Evolutionary conservation across 2,329 filamentous ascomycete species (phyloP).

Genomic region (Alternaria gansuensis): DNA sequence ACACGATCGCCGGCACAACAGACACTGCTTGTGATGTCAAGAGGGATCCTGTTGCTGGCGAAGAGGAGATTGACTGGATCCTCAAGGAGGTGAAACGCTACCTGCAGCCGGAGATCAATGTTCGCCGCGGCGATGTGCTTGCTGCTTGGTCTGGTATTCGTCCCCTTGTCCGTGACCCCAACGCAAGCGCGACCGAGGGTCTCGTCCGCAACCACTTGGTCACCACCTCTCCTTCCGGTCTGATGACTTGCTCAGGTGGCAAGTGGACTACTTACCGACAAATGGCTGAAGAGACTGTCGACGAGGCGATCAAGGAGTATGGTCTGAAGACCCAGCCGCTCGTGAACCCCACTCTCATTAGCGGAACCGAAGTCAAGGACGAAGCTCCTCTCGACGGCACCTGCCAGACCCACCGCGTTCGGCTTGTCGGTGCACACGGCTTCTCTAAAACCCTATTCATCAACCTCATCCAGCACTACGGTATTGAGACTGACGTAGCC

Average conservation of each 20-base stretch:
- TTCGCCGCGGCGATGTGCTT: constrained; percentile 85
- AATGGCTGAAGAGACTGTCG: constrained; percentile 90
- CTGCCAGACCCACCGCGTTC: constrained; percentile 85
- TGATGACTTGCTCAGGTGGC: constrained; percentile 85
- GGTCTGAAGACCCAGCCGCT: constrained; percentile 67
- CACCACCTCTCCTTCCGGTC: constrained; percentile 78
- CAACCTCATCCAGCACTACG: constrained; percentile 92
- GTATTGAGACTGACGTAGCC: constrained; percentile 89
- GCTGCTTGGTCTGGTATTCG: constrained; percentile 90
- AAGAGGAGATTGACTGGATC: constrained; percentile 89
- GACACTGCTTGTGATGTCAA: constrained; percentile 79
- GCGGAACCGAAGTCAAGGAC: constrained; percentile 76
- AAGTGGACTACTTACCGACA: constrained; percentile 95
- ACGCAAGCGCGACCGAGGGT: constrained; percentile 84
- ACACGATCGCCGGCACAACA: constrained; percentile 89
- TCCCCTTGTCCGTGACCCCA: constrained; percentile 85
- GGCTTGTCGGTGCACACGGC: constrained; percentile 83
- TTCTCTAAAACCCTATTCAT: constrained; percentile 93
- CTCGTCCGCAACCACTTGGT: constrained; percentile 88
- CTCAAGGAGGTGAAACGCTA: constrained; percentile 83
- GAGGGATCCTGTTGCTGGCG: constrained; percentile 76
- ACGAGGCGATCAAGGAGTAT: constrained; percentile 77
- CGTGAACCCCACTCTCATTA: constrained; percentile 70
- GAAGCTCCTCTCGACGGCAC: constrained; percentile 74
- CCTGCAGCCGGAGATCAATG: constrained; percentile 82